A percentile compares a stretch with the other conserved stretches of the same genome.
Conservation (phyloP, 495 filamentous ascomycete species). For the Amorphotheca resinae region DNA sequence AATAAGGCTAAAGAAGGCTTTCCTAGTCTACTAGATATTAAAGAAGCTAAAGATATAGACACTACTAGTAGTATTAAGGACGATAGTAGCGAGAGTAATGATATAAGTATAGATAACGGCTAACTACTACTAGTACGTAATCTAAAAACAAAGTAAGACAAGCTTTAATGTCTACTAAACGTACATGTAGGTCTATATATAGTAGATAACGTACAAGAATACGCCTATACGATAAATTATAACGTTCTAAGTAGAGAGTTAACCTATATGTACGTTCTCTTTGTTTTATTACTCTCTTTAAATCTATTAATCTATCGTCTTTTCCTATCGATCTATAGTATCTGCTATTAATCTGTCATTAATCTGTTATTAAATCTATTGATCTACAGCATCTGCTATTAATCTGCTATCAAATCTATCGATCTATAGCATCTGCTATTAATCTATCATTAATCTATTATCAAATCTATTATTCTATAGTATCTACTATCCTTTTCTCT, state of each 20-base stretch:
- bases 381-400: too few species aligned
- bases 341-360: too few species aligned
- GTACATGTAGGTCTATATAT: background rate
- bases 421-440: too few species aligned
- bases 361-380: too few species aligned
- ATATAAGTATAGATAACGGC: background rate
- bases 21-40: background rate
- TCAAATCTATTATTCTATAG: too few species aligned
- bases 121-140: background rate
- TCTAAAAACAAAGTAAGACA: background rate
- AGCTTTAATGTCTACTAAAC: background rate
- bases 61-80: background rate
- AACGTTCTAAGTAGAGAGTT: background rate
- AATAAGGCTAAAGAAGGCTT: background rate
- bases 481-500: too few species aligned
- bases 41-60: background rate
- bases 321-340: too few species aligned
- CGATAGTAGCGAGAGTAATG: background rate
- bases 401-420: too few species aligned
- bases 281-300: too few species aligned
- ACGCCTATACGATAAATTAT: background rate
- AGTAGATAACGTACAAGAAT: background rate
- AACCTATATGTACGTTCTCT: background rate
- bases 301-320: too few species aligned
- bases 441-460: too few species aligned